Base-by-base conservation (phyloP, 768 basidiomycete genomes). In the Collybia nuda region DNA sequence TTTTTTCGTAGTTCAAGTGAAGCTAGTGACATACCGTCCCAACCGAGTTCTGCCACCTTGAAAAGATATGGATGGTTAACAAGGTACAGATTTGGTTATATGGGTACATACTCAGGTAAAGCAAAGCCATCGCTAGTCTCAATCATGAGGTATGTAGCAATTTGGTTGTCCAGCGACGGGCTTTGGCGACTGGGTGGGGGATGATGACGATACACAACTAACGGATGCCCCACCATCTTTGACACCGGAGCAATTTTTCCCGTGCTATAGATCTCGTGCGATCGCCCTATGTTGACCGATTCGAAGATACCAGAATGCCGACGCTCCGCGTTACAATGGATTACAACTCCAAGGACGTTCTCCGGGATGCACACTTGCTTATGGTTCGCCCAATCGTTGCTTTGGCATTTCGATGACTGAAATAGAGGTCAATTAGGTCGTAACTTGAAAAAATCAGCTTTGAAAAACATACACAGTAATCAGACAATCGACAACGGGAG, bases 131-230 rank as follows among this genome's bases (percentile, higher is more conserved):
- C 23, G 22, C 37, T 9, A 23, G 28, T 45, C 9, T 47, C 35
- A 4, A 56, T 56, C 51, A 52, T 56, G 22, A 52, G 44, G n/a
- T 38, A 50, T 11, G 51, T 56, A n/a, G 47, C 50, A n/a, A 56
- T 56, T 37, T 46, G 24, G 35, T 52, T 50, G 19, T 56, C 55
- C 24, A 47, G 12, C 4, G 22, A 24, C 18, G 37, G 29, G 32
- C 45, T 42, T 4, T 40, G 44, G 17, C 29, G 18, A 32, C 9
- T 14, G 9, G 44, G 42, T 17, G 21, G 17, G 32, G 48, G 32
- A 15, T 41, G 38, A 24, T 56, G 54, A 40, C 47, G 51, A 43
- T 54, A 54, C 12, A 54, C 18, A 8, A 44, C 37, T 18, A 55
- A 23, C 7, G 50, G 50, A 3, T 51, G 50, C 14, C 42, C 50